Conservation (phyloP, 2,329 filamentous ascomycete species). For the Aspergillus aculeatus region DNA sequence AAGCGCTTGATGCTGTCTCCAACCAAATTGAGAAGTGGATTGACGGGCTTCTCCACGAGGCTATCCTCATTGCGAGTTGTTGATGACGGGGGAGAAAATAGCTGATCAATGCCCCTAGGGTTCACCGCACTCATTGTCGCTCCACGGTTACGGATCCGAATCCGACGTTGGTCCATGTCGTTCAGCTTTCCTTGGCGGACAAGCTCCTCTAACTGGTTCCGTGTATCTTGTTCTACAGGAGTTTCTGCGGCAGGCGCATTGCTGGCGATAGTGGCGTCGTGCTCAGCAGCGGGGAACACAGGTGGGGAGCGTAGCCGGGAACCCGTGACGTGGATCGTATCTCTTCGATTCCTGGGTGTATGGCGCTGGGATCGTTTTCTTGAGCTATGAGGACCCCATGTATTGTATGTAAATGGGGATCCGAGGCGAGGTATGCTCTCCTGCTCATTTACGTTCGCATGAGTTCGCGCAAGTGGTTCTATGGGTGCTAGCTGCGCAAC, state of each 20-base stretch:
- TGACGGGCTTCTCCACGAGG: conserved; percentile 24
- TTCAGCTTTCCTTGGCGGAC: conserved; percentile 37
- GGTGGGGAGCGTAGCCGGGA: conserved; percentile 52
- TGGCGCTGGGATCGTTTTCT: conserved; percentile 31
- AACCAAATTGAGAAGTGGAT: conserved; percentile 34
- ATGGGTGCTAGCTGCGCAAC: conserved; percentile 3
- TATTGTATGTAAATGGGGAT: conserved; percentile 51
- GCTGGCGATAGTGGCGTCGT: conserved; percentile 25
- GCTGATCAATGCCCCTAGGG: conserved; percentile 52
- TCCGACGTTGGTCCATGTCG: conserved; percentile 55
- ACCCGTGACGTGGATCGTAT: conserved; percentile 47
- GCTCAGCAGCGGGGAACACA: conserved; percentile 54
- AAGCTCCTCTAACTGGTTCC: conserved; percentile 53
- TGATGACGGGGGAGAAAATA: conserved; percentile 53
- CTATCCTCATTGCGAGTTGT: conserved; percentile 25
- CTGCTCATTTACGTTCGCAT: conserved; percentile 17
- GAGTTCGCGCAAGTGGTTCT: conserved; percentile 15
- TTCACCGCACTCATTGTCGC: conserved; percentile 60
- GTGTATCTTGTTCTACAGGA: conserved; percentile 59
- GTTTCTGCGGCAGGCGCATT: conserved; percentile 39
- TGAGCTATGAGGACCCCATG: conserved; percentile 48
- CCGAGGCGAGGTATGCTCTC: conserved; percentile 45
- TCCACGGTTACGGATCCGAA: conserved; percentile 61
- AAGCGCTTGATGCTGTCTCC: conserved; percentile 46
- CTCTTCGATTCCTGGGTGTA: conserved; percentile 37